Base-by-base conservation (phyloP, 2,329 filamentous ascomycete species). In the Cercospora zeina region DNA sequence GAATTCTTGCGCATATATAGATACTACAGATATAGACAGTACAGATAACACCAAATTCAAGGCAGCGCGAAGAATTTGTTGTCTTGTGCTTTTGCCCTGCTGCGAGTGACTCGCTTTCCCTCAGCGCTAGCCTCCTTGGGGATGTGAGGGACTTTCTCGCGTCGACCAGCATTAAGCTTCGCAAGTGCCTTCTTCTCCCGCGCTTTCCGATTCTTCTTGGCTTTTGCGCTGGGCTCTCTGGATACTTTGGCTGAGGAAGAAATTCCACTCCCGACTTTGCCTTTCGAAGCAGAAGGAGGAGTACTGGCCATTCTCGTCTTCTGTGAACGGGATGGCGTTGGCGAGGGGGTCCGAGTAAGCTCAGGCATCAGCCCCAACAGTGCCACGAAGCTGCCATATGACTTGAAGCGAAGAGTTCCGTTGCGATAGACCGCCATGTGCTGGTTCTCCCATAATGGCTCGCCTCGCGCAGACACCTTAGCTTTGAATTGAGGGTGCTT, bases 151-250 rank as follows among this genome's bases (percentile, higher is more conserved):
- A 59, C 16, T 24, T 53, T 59, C 33, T 59, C 30, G 1, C 56
- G 45, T 24, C 34, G 47, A 5, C 45, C 56, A n/a, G 47, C 21
- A 45, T 51, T 51, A n/a, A 24, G 45, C 47, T 59, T 59, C 34
- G 19, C 47, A 21, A 30, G 42, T 4, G 19, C 47, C 21, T 51
- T 59, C 56, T 59, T 59, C 47, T 59, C 45, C 7, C 45, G 31
- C 31, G 34, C 30, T 7, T 53, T 51, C 7, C 36, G 10, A 50
- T 58, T 58, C 55, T 58, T 58, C 19, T 37, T 58, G 39, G 55
- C 55, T 24, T 51, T 59, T 19, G 24, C 30, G 30, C 30, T 59
- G n/a, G 16, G 34, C 19, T 14, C 16, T 19, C 37, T 54, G 3
- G 33, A 45, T n/a, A 39, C 42, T 49, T 24, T 49, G 42, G 21